phyloP scores from a whole-genome alignment of 805 yeast genomes.

The Diddensiella transvaalensis region DNA sequence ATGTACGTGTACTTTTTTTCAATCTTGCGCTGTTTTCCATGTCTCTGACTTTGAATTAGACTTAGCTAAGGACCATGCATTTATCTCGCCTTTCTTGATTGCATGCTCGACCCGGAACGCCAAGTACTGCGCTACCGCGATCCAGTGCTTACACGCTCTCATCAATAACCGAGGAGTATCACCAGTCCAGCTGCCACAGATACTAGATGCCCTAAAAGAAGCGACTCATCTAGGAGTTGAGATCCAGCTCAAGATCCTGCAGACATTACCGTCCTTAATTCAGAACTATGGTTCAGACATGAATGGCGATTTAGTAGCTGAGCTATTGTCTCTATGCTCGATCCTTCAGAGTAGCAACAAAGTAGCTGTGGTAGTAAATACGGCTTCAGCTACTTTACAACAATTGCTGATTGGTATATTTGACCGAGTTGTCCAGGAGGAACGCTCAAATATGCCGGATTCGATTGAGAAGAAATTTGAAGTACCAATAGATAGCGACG shows the following conservation, averaged over 20 bases:
- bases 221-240: conserved; percentile 76
- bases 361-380: conserved; percentile 73
- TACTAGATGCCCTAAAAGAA: conserved; percentile 66
- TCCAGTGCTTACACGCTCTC: conserved; percentile 66
- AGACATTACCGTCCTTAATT: conserved; percentile 71
- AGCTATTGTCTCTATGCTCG: conserved; percentile 65
- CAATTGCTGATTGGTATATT: conserved; percentile 77
- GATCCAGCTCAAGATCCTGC: conserved; percentile 81
- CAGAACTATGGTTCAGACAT: conserved; percentile 58
- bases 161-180: conserved; percentile 56
- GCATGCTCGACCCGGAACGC: conserved; percentile 75
- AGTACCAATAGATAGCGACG: conserved; percentile 45
- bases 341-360: conserved; percentile 66
- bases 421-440: conserved; percentile 55
- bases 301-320: conserved; percentile 52
- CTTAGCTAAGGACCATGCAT: conserved; percentile 44
- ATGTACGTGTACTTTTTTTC: conserved; percentile 19
- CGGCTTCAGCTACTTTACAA: conserved; percentile 90
- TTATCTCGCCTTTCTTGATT: conserved; percentile 63
- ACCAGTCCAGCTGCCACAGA: conserved; percentile 42
- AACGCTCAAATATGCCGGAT: conserved; percentile 25
- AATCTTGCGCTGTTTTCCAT: too few relatives aligned
- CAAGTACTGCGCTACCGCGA: conserved; percentile 65
- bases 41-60: not conserved
- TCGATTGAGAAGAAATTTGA: conserved; percentile 20